A percentile compares a stretch with the other conserved stretches of the same genome.
These are phyloP conservation scores for Pichia phayaonensis DNA, from an alignment of 805 yeast genomes.

Conservation along the genomic window DNA sequence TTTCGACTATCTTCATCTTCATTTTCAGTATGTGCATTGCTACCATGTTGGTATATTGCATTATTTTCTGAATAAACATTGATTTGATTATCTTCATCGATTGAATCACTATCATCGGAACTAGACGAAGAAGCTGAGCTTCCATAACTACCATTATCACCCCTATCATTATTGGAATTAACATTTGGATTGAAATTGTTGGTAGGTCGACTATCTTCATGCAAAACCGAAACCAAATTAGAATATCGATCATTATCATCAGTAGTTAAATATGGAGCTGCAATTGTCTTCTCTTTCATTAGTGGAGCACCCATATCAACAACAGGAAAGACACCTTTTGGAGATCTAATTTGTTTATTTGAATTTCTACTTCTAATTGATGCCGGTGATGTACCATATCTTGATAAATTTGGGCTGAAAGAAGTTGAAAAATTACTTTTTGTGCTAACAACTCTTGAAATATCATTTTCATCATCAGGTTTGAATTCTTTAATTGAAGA, in stretches of 20 bases:
- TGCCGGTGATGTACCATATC: background rate
- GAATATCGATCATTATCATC: constrained; percentile 7
- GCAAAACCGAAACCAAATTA: constrained; percentile 3
- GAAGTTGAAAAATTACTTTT: background rate
- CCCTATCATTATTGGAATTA: constrained; percentile 9
- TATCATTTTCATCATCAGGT: constrained; percentile 12
- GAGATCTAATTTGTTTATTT: constrained; percentile 37
- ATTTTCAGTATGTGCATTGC: too few species aligned
- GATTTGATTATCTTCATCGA: constrained; percentile 14
- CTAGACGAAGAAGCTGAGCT: background rate
- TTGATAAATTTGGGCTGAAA: background rate
- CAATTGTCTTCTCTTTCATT: constrained; percentile 49
- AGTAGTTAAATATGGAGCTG: constrained; percentile 28
- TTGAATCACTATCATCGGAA: background rate
- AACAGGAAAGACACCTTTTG: constrained; percentile 75
- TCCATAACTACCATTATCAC: constrained; percentile 24
- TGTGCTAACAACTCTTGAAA: constrained; percentile 6
- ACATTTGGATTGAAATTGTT: background rate
- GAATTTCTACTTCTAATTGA: constrained; percentile 5
- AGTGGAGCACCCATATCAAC: constrained; percentile 68
- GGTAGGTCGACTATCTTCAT: constrained; percentile 15
- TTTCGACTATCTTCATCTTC: constrained; percentile 25
- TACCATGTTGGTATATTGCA: background rate
- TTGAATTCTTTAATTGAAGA: constrained; percentile 11
- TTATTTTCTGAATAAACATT: background rate